Evolutionary conservation across 805 yeast species (phyloP).

Genomic region (Ogataea saltuana): DNA sequence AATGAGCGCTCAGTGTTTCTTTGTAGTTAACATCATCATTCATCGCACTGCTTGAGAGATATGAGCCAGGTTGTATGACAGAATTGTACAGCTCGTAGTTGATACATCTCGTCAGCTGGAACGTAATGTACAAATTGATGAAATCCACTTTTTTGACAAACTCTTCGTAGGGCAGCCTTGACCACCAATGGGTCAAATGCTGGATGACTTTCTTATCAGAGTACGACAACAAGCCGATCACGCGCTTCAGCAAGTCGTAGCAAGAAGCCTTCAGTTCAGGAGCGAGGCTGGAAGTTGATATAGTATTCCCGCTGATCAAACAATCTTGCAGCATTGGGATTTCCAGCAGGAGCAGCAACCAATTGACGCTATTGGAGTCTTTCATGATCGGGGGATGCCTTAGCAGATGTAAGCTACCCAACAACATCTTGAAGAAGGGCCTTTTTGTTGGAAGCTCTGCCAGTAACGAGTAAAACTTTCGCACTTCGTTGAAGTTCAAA

Average conservation of each 20-base stretch:
- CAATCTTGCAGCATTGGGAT: slow-evolving; percentile 62
- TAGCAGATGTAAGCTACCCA: slow-evolving; percentile 52
- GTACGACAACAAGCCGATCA: slow-evolving; percentile 66
- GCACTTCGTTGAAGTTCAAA: slow-evolving; percentile 50
- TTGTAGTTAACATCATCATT: slow-evolving; percentile 36
- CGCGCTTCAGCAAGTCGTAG: slow-evolving; percentile 69
- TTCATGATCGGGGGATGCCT: slow-evolving; percentile 47
- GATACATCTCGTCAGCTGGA: slow-evolving; percentile 61
- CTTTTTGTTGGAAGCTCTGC: slow-evolving; percentile 56
- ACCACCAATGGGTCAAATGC: slow-evolving; percentile 55
- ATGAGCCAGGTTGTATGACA: slow-evolving; percentile 23
- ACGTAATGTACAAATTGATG: slow-evolving; percentile 74
- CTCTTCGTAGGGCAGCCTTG: slow-evolving; percentile 41
- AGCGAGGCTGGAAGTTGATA: slow-evolving; percentile 26
- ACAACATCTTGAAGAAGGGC: slow-evolving; percentile 58
- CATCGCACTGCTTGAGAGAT: slow-evolving; percentile 15
- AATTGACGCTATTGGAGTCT: slow-evolving; percentile 47
- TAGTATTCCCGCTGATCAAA: slow-evolving; percentile 35
- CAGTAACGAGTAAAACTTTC: slow-evolving; percentile 46
- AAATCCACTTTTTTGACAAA: slow-evolving; percentile 62
- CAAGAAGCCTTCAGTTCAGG: slow-evolving; percentile 56
- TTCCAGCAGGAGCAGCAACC: slow-evolving; percentile 67
- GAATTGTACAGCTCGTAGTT: slow-evolving; percentile 34
- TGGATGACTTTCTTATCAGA: slow-evolving; percentile 41
- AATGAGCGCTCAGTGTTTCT: slow-evolving; percentile 26